A percentile compares a stretch with the other conserved stretches of the same genome.
phyloP scores from a whole-genome alignment of 1,139 yeast genomes.

The Pichia sp. region DNA sequence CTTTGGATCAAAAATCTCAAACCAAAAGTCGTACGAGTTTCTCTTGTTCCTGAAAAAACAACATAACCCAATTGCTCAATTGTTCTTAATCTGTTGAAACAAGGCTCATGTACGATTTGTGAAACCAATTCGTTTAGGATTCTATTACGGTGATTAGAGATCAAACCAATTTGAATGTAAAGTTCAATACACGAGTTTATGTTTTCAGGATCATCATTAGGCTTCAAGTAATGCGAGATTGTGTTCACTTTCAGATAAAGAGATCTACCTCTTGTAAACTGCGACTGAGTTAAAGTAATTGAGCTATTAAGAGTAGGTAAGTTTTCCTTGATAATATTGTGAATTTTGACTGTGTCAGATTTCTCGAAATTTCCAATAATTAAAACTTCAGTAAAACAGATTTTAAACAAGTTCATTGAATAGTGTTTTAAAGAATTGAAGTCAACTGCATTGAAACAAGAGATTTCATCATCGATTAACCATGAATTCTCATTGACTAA shows the following conservation, averaged over 20 bases:
- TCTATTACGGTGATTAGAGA: constrained; percentile 32
- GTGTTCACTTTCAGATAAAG: constrained; percentile 43
- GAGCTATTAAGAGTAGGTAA: constrained; percentile 20
- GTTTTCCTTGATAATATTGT: constrained; percentile 13
- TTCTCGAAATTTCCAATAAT: constrained; percentile 74
- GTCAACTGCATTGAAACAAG: constrained; percentile 44
- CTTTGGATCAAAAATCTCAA: constrained; percentile 80
- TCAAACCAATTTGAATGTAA: constrained; percentile 61
- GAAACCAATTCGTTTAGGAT: constrained; percentile 62
- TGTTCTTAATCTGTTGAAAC: constrained; percentile 84
- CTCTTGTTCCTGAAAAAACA: constrained; percentile 72
- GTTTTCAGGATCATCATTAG: constrained; percentile 61
- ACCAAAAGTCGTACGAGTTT: constrained; percentile 71
- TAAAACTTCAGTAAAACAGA: constrained; percentile 61
- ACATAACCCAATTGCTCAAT: constrained; percentile 90
- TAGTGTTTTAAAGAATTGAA: constrained; percentile 49
- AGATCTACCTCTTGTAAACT: constrained; percentile 47
- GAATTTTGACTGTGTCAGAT: constrained; percentile 44
- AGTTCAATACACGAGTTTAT: constrained; percentile 83
- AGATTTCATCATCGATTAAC: constrained; percentile 56
- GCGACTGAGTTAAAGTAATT: constrained; percentile 30
- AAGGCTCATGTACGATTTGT: constrained; percentile 77
- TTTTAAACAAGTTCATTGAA: constrained; percentile 43
- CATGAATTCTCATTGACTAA: constrained; percentile 70
- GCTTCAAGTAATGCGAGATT: constrained; percentile 46